phyloP scores from a whole-genome alignment of 345 rosid genomes.

The Gossypium australe region DNA sequence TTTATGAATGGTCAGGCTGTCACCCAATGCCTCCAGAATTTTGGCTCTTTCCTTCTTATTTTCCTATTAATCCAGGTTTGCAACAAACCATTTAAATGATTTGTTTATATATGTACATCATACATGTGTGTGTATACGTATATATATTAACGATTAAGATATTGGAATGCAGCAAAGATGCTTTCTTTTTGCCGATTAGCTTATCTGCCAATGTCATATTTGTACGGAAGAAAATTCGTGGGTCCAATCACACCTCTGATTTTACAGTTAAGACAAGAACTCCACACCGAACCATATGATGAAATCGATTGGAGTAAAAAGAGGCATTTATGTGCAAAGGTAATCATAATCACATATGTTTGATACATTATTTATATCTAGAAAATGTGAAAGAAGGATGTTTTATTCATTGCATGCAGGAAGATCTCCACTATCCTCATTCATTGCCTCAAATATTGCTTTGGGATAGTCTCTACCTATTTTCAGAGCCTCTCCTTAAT shows the following conservation, averaged over 20 bases:
- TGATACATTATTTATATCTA: too few species aligned
- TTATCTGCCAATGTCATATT: conserved; percentile 12
- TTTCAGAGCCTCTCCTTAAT: conserved; percentile 31
- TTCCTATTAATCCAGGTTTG: too few species aligned
- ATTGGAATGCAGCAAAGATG: conserved; percentile 30
- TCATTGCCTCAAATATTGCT: conserved; percentile 18
- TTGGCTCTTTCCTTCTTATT: too few species aligned
- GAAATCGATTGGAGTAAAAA: conserved; percentile 42
- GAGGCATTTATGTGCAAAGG: conserved; percentile 33
- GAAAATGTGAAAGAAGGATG: too few species aligned
- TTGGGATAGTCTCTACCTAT: conserved; percentile 48
- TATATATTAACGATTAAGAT: too few species aligned
- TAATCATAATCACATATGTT: too few species aligned
- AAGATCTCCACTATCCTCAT: conserved; percentile 44
- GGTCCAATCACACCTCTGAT: conserved; percentile 8
- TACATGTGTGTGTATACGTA: too few species aligned
- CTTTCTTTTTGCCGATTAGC: conserved; percentile 20
- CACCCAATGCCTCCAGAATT: too few species aligned
- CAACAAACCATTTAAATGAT: too few species aligned
- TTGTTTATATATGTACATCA: too few species aligned
- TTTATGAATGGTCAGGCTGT: too few species aligned
- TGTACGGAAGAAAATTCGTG: conserved; percentile 3
- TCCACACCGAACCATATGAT: neutral
- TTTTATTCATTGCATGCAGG: conserved; percentile 1
- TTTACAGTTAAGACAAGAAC: neutral